Evolutionary conservation across 352 stramenopile species (phyloP).

Genomic region (Pilasporangium apinafurcum): DNA sequence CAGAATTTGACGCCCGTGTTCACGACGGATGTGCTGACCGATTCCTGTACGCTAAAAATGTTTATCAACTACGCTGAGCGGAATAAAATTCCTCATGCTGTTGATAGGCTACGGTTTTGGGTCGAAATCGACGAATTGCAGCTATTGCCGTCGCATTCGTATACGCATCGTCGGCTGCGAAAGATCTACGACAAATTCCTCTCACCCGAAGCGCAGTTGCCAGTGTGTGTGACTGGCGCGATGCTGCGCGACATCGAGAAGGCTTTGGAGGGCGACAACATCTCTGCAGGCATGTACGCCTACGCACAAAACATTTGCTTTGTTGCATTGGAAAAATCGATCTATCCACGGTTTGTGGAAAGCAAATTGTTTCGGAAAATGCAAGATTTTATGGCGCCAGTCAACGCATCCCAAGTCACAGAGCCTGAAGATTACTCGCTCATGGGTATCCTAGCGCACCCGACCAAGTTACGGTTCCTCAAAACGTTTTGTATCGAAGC

Average conservation of each 20-base stretch:
- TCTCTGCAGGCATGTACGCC: conserved; percentile 63
- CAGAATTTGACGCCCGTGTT: conserved; percentile 76
- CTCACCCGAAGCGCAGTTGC: conserved; percentile 54
- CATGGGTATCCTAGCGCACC: conserved; percentile 48
- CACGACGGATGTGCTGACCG: conserved; percentile 71
- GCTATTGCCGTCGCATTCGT: conserved; percentile 66
- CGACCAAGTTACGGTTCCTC: conserved; percentile 75
- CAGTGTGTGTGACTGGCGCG: conserved; percentile 61
- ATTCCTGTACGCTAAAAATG: conserved; percentile 70
- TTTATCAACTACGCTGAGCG: conserved; percentile 52
- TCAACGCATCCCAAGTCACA: conserved; percentile 3
- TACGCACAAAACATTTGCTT: conserved; percentile 63
- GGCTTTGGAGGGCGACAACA: conserved; percentile 50
- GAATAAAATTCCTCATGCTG: conserved; percentile 46
- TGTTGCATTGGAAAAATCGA: conserved; percentile 58
- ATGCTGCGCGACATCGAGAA: conserved; percentile 71
- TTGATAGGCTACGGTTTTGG: conserved; percentile 73
- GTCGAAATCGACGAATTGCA: conserved; percentile 76
- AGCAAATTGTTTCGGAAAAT: conserved; percentile 75
- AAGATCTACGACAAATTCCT: conserved; percentile 88
- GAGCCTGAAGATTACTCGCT: conserved; percentile 58
- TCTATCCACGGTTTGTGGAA: conserved; percentile 74
- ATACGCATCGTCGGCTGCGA: conserved; percentile 67
- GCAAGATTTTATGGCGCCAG: conserved; percentile 55
- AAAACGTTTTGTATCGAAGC: conserved; percentile 86